These are phyloP conservation scores for Bremia lactucae DNA, from an alignment of 352 stramenopile genomes.

Conservation along the genomic window DNA sequence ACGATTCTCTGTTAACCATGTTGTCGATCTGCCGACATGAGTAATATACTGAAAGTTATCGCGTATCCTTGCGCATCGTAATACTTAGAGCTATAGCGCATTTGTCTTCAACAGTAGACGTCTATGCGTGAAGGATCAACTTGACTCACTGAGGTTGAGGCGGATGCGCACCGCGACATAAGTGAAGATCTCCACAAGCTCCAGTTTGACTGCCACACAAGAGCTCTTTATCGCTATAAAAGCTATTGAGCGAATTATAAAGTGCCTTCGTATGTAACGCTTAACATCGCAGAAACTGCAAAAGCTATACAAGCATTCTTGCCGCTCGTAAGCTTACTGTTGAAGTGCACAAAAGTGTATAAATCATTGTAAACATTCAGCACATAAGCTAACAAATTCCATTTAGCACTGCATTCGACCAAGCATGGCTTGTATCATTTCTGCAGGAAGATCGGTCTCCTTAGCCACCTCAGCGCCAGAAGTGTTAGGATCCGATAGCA, in stretches of 20 bases:
- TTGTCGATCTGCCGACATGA: no score
- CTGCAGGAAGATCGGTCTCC: conserved; percentile 37
- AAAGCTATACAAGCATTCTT: conserved; percentile 77
- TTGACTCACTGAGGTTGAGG: conserved; percentile 69
- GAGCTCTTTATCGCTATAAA: conserved; percentile 73
- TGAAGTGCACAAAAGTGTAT: no score
- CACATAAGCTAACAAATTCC: conserved; percentile 15
- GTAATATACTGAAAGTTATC: conserved; percentile 55
- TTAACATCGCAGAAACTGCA: conserved; percentile 80
- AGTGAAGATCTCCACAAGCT: conserved; percentile 69
- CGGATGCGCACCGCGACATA: conserved; percentile 64
- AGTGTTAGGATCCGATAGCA: conserved; percentile 42
- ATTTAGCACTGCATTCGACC: conserved; percentile 17
- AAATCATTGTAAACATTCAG: conserved; percentile 3
- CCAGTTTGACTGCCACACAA: conserved; percentile 71
- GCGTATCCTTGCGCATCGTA: conserved; percentile 44
- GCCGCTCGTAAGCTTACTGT: conserved; percentile 74
- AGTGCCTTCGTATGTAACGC: conserved; percentile 74
- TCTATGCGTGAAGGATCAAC: conserved; percentile 72
- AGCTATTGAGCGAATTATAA: conserved; percentile 77
- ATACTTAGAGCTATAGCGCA: conserved; percentile 40
- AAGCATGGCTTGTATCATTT: conserved; percentile 47
- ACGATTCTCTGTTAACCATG: no score
- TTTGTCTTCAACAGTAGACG: conserved; percentile 24
- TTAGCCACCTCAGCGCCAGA: conserved; percentile 23